Percentiles rank a stretch among this genome's conserved stretches.
phyloP scores from a whole-genome alignment of 192 early-diverging fungal species.

The Obelidium mucronatum region DNA sequence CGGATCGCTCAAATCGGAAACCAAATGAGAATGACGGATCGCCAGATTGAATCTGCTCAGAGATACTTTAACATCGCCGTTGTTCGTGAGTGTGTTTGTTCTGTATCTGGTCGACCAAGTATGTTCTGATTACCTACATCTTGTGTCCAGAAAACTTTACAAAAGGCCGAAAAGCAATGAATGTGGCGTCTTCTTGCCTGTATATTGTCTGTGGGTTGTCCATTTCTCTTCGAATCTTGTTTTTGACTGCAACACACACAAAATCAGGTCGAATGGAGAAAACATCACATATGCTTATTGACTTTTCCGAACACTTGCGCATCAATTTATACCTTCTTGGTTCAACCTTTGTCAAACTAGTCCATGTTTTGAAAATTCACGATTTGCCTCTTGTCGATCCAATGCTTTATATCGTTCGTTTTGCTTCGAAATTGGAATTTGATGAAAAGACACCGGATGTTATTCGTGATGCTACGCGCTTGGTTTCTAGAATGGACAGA shows the following conservation, averaged over 20 bases:
- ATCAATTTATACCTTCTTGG: slow-evolving; percentile 89
- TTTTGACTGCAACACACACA: background rate
- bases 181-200: slow-evolving; percentile 88
- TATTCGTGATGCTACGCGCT: slow-evolving; percentile 76
- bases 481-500: slow-evolving; percentile 90
- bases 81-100: slow-evolving; percentile 53
- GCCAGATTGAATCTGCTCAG: slow-evolving; percentile 82
- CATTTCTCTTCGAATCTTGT: background rate
- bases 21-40: slow-evolving; percentile 71
- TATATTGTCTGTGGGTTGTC: slow-evolving; percentile 78
- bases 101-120: background rate
- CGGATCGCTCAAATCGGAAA: slow-evolving; percentile 78
- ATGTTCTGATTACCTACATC: too few relatives aligned
- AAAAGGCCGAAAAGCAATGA: slow-evolving; percentile 75
- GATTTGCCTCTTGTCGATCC: slow-evolving; percentile 86
- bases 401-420: slow-evolving; percentile 89
- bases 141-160: slow-evolving; percentile 64
- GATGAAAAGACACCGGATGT: slow-evolving; percentile 84
- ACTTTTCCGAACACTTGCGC: slow-evolving; percentile 85
- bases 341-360: slow-evolving; percentile 80
- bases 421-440: slow-evolving; percentile 89
- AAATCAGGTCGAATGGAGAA: slow-evolving; percentile 70
- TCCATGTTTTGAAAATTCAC: slow-evolving; percentile 53
- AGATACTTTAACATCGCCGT: slow-evolving; percentile 86
- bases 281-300: slow-evolving; percentile 91